Percentiles rank a stretch among this genome's conserved stretches.
Conservation (phyloP, 1,284 basidiomycete species). For the Boletus smithii region DNA sequence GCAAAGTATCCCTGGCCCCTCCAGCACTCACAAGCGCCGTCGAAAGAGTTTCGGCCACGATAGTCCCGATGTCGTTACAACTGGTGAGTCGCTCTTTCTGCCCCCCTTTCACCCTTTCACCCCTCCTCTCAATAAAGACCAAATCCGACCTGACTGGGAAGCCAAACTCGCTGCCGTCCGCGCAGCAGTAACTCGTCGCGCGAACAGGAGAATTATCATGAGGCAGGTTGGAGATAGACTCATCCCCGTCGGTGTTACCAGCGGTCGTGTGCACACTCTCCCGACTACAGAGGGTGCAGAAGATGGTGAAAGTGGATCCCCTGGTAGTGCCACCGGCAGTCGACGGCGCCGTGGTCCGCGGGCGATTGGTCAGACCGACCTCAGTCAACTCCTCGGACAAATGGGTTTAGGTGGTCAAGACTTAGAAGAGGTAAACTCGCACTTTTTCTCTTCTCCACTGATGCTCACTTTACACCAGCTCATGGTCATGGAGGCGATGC, state of each 20-base stretch:
- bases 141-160: constrained; percentile 95
- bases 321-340: constrained; percentile 46
- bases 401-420: constrained; percentile 76
- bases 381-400: constrained; percentile 57
- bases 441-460: background rate
- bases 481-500: constrained; percentile 99
- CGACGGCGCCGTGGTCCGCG: constrained; percentile 59
- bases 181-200: constrained; percentile 83
- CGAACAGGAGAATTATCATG: constrained; percentile 96
- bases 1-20: constrained; percentile 34
- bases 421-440: constrained; percentile 72
- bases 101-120: constrained; percentile 10
- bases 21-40: constrained; percentile 62
- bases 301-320: constrained; percentile 35
- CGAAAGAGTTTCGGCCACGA: constrained; percentile 76
- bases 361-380: constrained; percentile 49
- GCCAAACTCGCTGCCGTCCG: constrained; percentile 85
- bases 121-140: constrained; percentile 51
- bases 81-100: constrained; percentile 47
- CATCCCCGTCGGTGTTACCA: constrained; percentile 93
- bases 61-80: constrained; percentile 86
- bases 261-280: constrained; percentile 68
- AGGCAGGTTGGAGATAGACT: constrained; percentile 96
- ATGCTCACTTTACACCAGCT: constrained; percentile 50
- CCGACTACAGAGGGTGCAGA: constrained; percentile 49